Evolutionary conservation across 176 grass and related monocot genomes (phyloP).

Genomic region (Pharus latifolius): DNA sequence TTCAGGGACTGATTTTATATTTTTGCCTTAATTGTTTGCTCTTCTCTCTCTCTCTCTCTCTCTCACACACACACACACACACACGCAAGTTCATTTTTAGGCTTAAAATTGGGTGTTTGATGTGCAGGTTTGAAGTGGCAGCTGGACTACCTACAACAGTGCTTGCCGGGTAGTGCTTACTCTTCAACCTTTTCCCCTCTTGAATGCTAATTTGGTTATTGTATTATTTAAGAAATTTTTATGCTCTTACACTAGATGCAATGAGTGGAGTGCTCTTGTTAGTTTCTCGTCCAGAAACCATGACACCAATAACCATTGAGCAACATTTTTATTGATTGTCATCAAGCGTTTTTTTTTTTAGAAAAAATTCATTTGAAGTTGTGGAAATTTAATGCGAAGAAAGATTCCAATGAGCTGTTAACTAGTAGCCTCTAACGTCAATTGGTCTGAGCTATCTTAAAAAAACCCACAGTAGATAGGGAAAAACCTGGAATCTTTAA

Average conservation of each 20-base stretch:
- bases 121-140: conserved; percentile 85
- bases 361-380: no score
- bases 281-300: neutral
- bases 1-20: no score
- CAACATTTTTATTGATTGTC: no score
- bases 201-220: neutral
- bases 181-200: neutral
- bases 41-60: no score
- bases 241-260: neutral
- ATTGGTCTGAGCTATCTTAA: neutral
- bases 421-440: neutral
- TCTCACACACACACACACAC: no score
- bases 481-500: no score
- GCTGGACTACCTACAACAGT: conserved; percentile 85
- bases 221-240: neutral
- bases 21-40: no score
- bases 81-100: neutral
- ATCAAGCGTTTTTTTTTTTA: no score
- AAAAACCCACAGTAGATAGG: no score
- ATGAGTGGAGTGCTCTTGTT: neutral
- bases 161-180: conserved; percentile 57
- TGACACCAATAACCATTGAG: neutral
- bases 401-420: neutral
- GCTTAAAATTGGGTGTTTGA: conserved; percentile 10
- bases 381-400: neutral